Percentiles rank a stretch among this genome's conserved stretches.
Conservation (phyloP, 306 rosid species). For the Sechiopsis laciniata region DNA sequence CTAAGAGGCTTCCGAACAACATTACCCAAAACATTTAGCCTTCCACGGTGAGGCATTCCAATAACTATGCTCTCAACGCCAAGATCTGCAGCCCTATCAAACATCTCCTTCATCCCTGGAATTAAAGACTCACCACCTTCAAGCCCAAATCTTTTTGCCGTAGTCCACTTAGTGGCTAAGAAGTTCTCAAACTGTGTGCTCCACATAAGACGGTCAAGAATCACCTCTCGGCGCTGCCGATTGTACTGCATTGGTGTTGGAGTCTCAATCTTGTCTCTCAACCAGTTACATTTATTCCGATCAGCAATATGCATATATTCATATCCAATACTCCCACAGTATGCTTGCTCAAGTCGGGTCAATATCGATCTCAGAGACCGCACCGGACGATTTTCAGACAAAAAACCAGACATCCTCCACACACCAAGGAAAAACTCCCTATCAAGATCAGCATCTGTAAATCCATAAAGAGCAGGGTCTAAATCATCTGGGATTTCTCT, state of each 20-base stretch:
- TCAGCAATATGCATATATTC: constrained; percentile 97
- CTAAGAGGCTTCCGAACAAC: constrained; percentile 86
- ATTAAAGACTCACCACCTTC: constrained; percentile 88
- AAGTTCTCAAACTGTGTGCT: constrained; percentile 84
- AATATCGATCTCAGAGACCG: constrained; percentile 85
- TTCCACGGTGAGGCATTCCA: constrained; percentile 90
- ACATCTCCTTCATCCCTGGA: constrained; percentile 94
- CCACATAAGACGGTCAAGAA: constrained; percentile 90
- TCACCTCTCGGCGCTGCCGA: constrained; percentile 73
- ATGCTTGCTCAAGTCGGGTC: constrained; percentile 94
- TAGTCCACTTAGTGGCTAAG: constrained; percentile 91
- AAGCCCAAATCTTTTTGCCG: constrained; percentile 91
- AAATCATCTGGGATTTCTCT: constrained; percentile 63
- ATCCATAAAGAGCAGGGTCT: constrained; percentile 84
- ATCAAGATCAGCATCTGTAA: constrained; percentile 89
- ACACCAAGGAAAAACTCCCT: constrained; percentile 90
- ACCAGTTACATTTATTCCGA: constrained; percentile 78
- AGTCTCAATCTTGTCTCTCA: constrained; percentile 87
- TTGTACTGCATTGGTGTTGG: constrained; percentile 57
- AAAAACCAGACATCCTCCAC: constrained; percentile 94
- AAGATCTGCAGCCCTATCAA: constrained; percentile 84
- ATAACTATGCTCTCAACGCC: constrained; percentile 96
- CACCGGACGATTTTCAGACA: constrained; percentile 91
- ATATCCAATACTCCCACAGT: constrained; percentile 86
- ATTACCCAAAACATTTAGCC: constrained; percentile 83